Base-by-base conservation (phyloP, 306 rosid genomes). In the Senna siamea region DNA sequence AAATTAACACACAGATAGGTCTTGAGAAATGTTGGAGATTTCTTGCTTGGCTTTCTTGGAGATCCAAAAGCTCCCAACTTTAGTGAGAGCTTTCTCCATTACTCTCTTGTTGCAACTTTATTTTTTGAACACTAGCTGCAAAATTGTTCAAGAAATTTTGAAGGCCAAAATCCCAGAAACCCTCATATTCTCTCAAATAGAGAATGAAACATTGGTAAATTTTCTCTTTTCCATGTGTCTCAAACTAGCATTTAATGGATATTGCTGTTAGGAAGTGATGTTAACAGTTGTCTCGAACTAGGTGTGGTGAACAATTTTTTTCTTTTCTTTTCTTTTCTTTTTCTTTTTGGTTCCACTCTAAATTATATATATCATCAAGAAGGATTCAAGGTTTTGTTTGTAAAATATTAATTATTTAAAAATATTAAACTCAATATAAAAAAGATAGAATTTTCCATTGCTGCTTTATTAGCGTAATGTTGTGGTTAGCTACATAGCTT, bases 41-140 rank as follows among this genome's bases (percentile, higher is more conserved):
- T 84, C 87, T 69, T 60, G 69, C 80, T 80, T 84, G 54, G 87
- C 87, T 77, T 80, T 84, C 80, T 56, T 80, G 72, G 87, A 84
- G 70, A 80, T 74, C 87, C 85, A 84, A 77, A 54, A 80, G 59
- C 85, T 69, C 38, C 85, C 87, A 1, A 77, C 69, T 77, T 74
- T 84, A 17, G 80, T 73, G 9, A 80, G 32, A 55, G 78, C 75
- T 64, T 84, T 80, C 69, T 80, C 82, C 87, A 83, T 26, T 26
- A 26, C 3, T 26, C 30, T 26, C 30, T 3, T 26, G 30, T 26
- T 26, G 3, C 30, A 26, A 26, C 30, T 26, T n/a, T n/a, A n/a
- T n/a, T n/a, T n/a, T n/a, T n/a, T n/a, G n/a, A n/a, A n/a, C n/a
- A n/a, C n/a, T n/a, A n/a, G n/a, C n/a, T n/a, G n/a, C n/a, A n/a